phyloP scores from a whole-genome alignment of 2,329 filamentous ascomycete genomes.

The Aphanocladium album region DNA sequence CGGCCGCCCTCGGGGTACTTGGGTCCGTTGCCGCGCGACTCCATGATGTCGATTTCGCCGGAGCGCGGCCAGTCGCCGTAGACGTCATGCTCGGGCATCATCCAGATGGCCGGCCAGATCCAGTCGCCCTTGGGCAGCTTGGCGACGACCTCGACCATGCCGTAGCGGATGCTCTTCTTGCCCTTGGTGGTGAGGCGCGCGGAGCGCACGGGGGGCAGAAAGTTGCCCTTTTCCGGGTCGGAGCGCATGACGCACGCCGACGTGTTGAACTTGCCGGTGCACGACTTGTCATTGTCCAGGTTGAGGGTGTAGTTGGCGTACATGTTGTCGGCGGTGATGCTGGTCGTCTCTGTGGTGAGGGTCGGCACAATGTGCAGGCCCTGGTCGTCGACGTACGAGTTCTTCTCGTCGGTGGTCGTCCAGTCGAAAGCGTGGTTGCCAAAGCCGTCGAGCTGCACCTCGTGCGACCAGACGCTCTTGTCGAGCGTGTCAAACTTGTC shows the following conservation, averaged over 20 bases:
- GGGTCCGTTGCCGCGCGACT: constrained; percentile 41
- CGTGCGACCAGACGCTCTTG: constrained; percentile 42
- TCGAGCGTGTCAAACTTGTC: constrained; percentile 45
- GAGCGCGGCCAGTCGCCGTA: constrained; percentile 48
- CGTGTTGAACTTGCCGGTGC: constrained; percentile 31
- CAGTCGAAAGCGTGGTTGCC: constrained; percentile 50
- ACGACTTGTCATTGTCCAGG: constrained; percentile 35
- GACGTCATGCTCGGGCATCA: constrained; percentile 43
- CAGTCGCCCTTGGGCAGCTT: constrained; percentile 49
- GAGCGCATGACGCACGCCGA: constrained; percentile 34
- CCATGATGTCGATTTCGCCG: constrained; percentile 51
- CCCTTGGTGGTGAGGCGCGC: constrained; percentile 44
- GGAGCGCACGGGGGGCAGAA: constrained; percentile 46
- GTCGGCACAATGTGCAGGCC: constrained; percentile 54
- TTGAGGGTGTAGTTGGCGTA: constrained; percentile 39
- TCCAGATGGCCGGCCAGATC: constrained; percentile 49
- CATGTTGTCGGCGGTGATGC: constrained; percentile 34
- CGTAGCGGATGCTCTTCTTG: constrained; percentile 41
- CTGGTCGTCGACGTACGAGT: constrained; percentile 41
- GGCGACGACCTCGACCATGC: constrained; percentile 48
- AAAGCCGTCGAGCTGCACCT: constrained; percentile 40
- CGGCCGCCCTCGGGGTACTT: constrained; percentile 37
- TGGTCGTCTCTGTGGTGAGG: constrained; percentile 37
- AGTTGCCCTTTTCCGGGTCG: constrained; percentile 37
- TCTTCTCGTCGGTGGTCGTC: constrained; percentile 44